Conservation (phyloP, 1,139 yeast species). For the Suhomyces choctaworum region DNA sequence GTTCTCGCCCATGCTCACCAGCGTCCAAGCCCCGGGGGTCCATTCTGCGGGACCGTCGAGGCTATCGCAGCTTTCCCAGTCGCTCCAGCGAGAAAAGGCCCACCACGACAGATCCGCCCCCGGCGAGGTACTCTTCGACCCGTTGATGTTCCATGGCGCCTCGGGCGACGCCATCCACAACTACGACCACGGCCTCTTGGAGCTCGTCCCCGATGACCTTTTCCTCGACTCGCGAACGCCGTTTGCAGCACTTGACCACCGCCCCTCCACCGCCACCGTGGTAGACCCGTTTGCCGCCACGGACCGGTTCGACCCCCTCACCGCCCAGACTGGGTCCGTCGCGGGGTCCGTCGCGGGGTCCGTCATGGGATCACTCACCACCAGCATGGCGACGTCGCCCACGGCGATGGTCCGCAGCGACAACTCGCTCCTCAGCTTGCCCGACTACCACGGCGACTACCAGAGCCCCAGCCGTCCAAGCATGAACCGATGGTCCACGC, state of each 20-base stretch:
- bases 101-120: conserved; percentile 6
- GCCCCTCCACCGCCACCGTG: background rate
- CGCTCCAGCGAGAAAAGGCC: conserved; percentile 14
- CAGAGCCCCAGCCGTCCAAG: conserved; percentile 20
- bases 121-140: conserved; percentile 34
- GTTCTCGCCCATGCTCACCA: conserved; percentile 33
- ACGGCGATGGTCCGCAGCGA: conserved; percentile 23
- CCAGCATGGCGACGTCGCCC: conserved; percentile 17
- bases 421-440: conserved; percentile 27
- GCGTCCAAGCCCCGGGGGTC: no score
- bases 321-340: conserved; percentile 1
- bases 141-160: conserved; percentile 39
- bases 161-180: no score
- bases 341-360: conserved; percentile 12
- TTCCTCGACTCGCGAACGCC: conserved; percentile 4
- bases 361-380: no score
- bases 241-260: background rate
- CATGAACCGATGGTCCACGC: no score
- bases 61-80: conserved; percentile 20
- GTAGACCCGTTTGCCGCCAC: conserved; percentile 15
- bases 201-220: conserved; percentile 5
- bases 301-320: conserved; percentile 6
- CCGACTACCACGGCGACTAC: conserved; percentile 20
- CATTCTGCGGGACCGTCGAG: conserved; percentile 6
- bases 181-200: conserved; percentile 15